These are phyloP conservation scores for Sporisorium sorghi DNA, from an alignment of 1,284 basidiomycete genomes.

Conservation along the genomic window DNA sequence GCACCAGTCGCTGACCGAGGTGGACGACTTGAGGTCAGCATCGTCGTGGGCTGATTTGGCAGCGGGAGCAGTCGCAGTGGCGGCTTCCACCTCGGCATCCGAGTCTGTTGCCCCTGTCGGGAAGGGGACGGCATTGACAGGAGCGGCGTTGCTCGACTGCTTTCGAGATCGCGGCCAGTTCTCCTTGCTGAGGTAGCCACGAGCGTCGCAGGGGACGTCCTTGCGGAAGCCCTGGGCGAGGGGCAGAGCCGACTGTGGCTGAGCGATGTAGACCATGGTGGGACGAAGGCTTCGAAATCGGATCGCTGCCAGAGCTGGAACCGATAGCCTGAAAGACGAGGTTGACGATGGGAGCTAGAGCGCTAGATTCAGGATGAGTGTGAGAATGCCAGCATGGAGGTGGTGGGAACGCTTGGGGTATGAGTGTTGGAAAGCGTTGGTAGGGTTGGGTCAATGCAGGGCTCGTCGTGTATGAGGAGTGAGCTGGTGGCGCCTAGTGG, in stretches of 20 bases:
- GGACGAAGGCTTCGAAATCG: background rate
- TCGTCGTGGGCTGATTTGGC: conserved; percentile 16
- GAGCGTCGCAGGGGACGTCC: conserved; percentile 14
- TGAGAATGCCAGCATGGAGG: conserved; percentile 21
- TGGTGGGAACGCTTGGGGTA: background rate
- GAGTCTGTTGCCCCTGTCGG: conserved; percentile 24
- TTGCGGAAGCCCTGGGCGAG: conserved; percentile 22
- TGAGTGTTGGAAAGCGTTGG: background rate
- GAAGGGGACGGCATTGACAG: conserved; percentile 16
- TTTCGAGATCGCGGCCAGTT: conserved; percentile 41
- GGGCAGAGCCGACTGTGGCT: conserved; percentile 21
- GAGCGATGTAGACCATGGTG: conserved; percentile 42
- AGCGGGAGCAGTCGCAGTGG: conserved; percentile 19
- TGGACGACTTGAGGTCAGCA: conserved; percentile 42
- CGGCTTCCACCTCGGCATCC: conserved; percentile 38
- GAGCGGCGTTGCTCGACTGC: conserved; percentile 13
- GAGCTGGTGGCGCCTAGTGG: background rate
- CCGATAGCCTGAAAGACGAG: background rate
- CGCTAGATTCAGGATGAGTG: conserved; percentile 13
- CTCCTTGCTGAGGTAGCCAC: conserved; percentile 37
- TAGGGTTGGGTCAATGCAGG: too few relatives aligned
- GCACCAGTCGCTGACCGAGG: conserved; percentile 59
- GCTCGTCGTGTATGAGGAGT: conserved; percentile 7
- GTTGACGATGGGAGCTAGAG: background rate
- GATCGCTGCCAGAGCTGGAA: conserved; percentile 32